Base-by-base conservation (phyloP, 345 rosid species). In the Bruguiera parviflora region DNA sequence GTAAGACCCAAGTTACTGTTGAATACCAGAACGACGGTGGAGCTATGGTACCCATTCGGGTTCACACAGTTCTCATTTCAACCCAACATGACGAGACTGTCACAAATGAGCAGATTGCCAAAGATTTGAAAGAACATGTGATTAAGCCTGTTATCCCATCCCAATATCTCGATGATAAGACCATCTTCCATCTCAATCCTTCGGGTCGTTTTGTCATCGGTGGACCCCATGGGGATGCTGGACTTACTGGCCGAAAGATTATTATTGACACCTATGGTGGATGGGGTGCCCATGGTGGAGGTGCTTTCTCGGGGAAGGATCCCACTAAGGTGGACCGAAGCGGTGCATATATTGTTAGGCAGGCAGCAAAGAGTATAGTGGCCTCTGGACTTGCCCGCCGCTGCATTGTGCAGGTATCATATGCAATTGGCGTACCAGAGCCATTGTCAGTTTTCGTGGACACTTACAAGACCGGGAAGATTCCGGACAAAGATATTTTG, bases 171-270 rank as follows among this genome's bases (percentile, higher is more conserved):
- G 92, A 89, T 8, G 92, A 89, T 53, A 87, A 87, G 29, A 87
- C 95, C 69, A 89, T 89, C 78, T 89, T 89, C 80, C 95, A 89
- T 62, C 66, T 89, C 61, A 89, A 89, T 79, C 95, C 94, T 33
- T 89, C 94, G 10, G 94, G 94, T 61, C 83, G 94, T 60, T 89
- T 89, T 64, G 94, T 89, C 61, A 89, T 89, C 4, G 95, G 95
- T 49, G 95, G 95, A 15, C 95, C 95, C 35, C 95, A 87, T 27
- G 95, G 95, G 64, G 95, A 87, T 74, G 95, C 95, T 33, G 95
- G 95, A 60, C 92, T 89, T 57, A 89, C 95, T 0, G 95, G 95
- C 55, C 76, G 95, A 74, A 89, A 89, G 81, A 89, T 89, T 58
- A 89, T 89, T 67, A 85, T 88, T 1, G 96, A 89, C 71, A 89